Percentiles rank a stretch among this genome's conserved stretches.
Evolutionary conservation across 2,329 filamentous ascomycete genomes (phyloP).

Genomic region (Pseudofabraea citricarpa): DNA sequence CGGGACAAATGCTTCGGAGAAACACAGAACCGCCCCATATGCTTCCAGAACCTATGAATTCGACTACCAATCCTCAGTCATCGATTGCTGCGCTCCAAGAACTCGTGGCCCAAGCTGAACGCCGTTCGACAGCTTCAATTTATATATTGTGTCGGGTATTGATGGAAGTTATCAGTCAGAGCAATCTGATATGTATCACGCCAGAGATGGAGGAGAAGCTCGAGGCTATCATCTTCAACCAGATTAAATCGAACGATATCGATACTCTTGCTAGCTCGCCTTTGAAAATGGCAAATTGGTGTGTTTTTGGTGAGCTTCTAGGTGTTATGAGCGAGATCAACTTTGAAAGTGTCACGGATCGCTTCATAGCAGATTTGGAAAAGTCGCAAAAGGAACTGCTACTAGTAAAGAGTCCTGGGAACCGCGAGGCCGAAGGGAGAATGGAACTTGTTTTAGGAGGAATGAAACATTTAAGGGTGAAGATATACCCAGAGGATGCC

Average conservation of each 20-base stretch:
- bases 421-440: conserved; percentile 69
- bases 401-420: conserved; percentile 58
- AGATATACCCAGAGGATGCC: conserved; percentile 63
- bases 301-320: conserved; percentile 84
- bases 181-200: conserved; percentile 75
- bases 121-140: conserved; percentile 88
- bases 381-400: conserved; percentile 70
- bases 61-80: conserved; percentile 12
- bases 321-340: conserved; percentile 96
- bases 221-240: conserved; percentile 94
- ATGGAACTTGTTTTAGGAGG: conserved; percentile 84
- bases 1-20: conserved; percentile 50
- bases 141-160: conserved; percentile 93
- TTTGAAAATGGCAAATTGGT: conserved; percentile 90
- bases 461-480: conserved; percentile 84
- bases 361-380: conserved; percentile 79
- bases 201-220: conserved; percentile 90
- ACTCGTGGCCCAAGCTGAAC: conserved; percentile 74
- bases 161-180: conserved; percentile 91
- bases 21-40: conserved; percentile 62
- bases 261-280: conserved; percentile 75
- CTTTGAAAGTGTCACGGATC: conserved; percentile 76
- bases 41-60: conserved; percentile 14
- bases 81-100: conserved; percentile 52
- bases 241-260: conserved; percentile 82